Conservation (phyloP, 352 stramenopile species). For the Phytopythium litorale region DNA sequence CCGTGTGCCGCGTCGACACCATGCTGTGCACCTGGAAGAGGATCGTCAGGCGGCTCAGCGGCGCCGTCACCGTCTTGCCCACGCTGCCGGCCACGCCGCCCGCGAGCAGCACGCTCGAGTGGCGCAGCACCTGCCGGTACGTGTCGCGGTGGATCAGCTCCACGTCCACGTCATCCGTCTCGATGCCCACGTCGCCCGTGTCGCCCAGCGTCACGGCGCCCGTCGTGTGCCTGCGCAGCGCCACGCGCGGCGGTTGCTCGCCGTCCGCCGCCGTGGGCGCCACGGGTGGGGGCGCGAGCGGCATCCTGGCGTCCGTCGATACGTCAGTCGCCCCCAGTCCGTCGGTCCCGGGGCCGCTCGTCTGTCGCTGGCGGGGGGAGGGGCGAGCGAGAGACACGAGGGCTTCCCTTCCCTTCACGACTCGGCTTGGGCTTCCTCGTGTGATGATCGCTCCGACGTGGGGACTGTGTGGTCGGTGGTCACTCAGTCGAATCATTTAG, state of each 20-base stretch:
- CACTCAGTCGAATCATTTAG: neutral
- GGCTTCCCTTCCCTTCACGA: too few species aligned
- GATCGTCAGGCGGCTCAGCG: slow-evolving; percentile 94
- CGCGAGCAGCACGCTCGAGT: slow-evolving; percentile 77
- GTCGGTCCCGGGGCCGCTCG: neutral
- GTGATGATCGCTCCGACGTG: neutral
- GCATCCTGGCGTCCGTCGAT: neutral
- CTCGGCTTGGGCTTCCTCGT: too few species aligned
- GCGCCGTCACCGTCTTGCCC: slow-evolving; percentile 95
- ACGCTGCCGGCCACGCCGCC: slow-evolving; percentile 94
- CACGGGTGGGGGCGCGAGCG: slow-evolving; percentile 11
- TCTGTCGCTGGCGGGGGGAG: neutral
- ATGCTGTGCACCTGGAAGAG: slow-evolving; percentile 96
- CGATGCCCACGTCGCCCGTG: slow-evolving; percentile 65
- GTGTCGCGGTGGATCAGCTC: slow-evolving; percentile 63
- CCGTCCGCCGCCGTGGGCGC: slow-evolving; percentile 9
- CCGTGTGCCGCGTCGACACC: slow-evolving; percentile 86
- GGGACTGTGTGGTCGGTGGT: neutral
- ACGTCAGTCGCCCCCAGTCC: neutral
- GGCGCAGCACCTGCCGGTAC: slow-evolving; percentile 67
- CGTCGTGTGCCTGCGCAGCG: slow-evolving; percentile 72
- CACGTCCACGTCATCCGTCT: slow-evolving; percentile 80
- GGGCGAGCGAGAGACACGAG: too few species aligned
- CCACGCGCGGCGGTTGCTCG: slow-evolving; percentile 32
- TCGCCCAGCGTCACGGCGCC: slow-evolving; percentile 81